Evolutionary conservation across 2,329 filamentous ascomycete species (phyloP).

Genomic region (Scopulariopsis brevicaulis): DNA sequence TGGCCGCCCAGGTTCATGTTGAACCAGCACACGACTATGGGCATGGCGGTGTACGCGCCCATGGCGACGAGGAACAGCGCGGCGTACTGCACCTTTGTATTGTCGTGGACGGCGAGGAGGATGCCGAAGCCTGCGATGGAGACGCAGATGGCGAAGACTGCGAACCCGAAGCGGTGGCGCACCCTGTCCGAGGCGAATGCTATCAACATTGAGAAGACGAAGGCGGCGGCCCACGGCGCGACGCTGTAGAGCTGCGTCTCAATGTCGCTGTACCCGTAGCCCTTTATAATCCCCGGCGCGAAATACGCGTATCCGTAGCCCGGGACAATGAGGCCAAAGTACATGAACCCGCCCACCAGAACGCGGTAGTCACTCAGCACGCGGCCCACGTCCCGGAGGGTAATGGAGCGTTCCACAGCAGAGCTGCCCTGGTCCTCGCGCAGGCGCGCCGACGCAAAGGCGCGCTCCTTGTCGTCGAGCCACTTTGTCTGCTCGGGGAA

Average conservation of each 20-base stretch:
- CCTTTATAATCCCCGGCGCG: conserved; percentile 57
- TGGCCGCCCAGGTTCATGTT: conserved; percentile 71
- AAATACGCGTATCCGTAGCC: conserved; percentile 74
- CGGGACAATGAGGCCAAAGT: conserved; percentile 68
- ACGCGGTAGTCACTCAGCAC: conserved; percentile 68
- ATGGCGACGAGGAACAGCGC: conserved; percentile 74
- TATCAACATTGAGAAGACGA: conserved; percentile 56
- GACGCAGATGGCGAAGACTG: conserved; percentile 61
- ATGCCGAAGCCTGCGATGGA: conserved; percentile 66
- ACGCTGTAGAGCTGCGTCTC: conserved; percentile 47
- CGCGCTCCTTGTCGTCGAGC: conserved; percentile 58
- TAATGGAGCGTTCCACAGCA: conserved; percentile 50
- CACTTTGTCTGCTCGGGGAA: conserved; percentile 68
- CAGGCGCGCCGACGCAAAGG: conserved; percentile 55
- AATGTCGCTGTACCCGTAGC: conserved; percentile 50
- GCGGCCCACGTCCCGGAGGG: conserved; percentile 41
- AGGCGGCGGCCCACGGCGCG: conserved; percentile 55
- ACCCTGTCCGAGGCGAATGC: conserved; percentile 55
- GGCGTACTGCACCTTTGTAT: conserved; percentile 58
- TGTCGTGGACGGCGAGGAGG: conserved; percentile 59
- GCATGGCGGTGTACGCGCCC: conserved; percentile 80
- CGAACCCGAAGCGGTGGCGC: conserved; percentile 64
- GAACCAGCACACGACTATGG: conserved; percentile 75
- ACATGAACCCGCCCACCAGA: conserved; percentile 67
- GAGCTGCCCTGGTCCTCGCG: conserved; percentile 57